A percentile compares a stretch with the other conserved stretches of the same genome.
Evolutionary conservation across 106 monocot species (phyloP).

Genomic region (Gastrodia elata): DNA sequence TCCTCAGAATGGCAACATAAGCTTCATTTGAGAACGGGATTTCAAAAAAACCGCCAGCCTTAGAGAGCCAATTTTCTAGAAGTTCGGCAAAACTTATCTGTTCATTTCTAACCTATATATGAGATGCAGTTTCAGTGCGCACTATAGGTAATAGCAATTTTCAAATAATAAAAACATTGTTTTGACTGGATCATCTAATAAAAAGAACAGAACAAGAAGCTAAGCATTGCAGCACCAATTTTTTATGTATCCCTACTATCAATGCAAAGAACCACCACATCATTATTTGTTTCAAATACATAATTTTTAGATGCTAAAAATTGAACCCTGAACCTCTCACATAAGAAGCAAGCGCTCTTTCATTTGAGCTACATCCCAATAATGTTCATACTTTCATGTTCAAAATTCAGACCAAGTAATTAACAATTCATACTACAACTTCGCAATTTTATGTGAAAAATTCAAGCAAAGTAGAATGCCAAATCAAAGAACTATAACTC

Average conservation of each 20-base stretch:
- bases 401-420: too few species aligned
- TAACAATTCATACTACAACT: too few species aligned
- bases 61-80: constrained; percentile 61
- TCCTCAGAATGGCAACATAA: constrained; percentile 42
- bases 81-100: constrained; percentile 39
- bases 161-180: not conserved
- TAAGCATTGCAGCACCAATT: not conserved
- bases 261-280: too few species aligned
- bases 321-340: too few species aligned
- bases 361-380: too few species aligned
- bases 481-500: too few species aligned
- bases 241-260: not conserved
- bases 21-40: constrained; percentile 35
- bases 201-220: not conserved
- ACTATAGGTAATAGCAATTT: not conserved
- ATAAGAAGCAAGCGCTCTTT: too few species aligned
- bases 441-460: too few species aligned
- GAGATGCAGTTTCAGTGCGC: not conserved
- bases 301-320: too few species aligned
- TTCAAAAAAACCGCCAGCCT: constrained; percentile 42
- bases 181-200: not conserved
- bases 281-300: too few species aligned
- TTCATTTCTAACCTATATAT: constrained; percentile 42
- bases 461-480: too few species aligned
- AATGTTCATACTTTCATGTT: too few species aligned